phyloP scores from a whole-genome alignment of 2,329 filamentous ascomycete genomes.

The Monilinia fructicola region DNA sequence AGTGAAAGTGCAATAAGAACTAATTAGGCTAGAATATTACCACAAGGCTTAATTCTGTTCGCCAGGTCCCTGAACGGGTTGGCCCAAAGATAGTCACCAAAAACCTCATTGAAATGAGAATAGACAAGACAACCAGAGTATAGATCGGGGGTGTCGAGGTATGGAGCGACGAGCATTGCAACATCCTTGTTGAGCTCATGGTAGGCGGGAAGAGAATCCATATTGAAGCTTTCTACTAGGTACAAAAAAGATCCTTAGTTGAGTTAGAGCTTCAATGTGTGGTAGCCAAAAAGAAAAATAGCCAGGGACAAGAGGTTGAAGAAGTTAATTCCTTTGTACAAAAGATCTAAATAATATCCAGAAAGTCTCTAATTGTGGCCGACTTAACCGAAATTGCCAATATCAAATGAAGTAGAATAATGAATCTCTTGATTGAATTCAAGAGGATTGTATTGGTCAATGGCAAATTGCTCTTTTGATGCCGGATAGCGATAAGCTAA shows the following conservation, averaged over 20 bases:
- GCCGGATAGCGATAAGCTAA: background rate
- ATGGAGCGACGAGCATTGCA: constrained; percentile 26
- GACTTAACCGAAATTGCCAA: background rate
- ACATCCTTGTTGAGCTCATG: constrained; percentile 13
- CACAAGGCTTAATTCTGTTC: constrained; percentile 23
- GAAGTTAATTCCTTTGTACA: background rate
- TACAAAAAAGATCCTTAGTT: background rate
- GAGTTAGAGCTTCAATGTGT: background rate
- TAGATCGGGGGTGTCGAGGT: constrained; percentile 26
- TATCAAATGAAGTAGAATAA: background rate
- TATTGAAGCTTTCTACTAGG: background rate
- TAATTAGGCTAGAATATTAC: constrained; percentile 19
- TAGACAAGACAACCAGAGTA: constrained; percentile 26
- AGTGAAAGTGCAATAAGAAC: background rate
- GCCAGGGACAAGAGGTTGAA: background rate
- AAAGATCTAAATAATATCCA: background rate
- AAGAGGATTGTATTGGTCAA: background rate
- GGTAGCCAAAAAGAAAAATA: background rate
- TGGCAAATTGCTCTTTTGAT: background rate
- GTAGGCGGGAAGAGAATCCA: constrained; percentile 10
- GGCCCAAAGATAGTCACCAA: constrained; percentile 29
- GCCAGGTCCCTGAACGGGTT: constrained; percentile 30
- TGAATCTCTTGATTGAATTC: background rate
- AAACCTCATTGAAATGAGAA: constrained; percentile 26
- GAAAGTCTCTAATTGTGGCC: background rate